Percentiles rank a stretch among this genome's conserved stretches.
Evolutionary conservation across 108 stramenopile genomes (phyloP).

Genomic region (Cyclotella atomus): DNA sequence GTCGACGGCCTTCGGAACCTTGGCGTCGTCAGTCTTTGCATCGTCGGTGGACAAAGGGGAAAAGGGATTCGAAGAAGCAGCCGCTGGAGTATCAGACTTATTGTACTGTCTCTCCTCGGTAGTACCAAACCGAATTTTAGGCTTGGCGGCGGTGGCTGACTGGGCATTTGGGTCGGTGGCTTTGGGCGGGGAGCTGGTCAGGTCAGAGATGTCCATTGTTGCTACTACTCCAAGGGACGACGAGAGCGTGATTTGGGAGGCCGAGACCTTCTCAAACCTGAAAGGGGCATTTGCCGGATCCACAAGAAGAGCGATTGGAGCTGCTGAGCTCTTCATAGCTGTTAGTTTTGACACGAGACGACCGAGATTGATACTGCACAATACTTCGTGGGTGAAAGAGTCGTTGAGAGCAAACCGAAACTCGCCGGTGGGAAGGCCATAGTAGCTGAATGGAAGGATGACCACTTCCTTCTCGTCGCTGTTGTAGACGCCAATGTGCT

Average conservation of each 20-base stretch:
- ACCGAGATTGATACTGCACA: background rate
- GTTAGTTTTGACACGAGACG: too few species aligned
- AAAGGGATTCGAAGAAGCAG: background rate
- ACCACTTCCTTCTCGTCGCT: background rate
- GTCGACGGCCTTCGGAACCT: background rate
- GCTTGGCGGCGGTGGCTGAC: background rate
- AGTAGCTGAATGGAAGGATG: background rate
- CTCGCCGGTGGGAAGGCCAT: background rate
- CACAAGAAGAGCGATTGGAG: background rate
- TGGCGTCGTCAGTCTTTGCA: background rate
- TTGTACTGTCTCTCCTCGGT: background rate
- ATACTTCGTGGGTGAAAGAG: background rate
- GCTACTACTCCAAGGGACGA: background rate
- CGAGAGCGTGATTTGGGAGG: background rate
- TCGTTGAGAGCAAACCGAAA: background rate
- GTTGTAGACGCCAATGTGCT: background rate
- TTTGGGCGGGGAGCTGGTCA: too few species aligned
- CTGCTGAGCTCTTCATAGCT: too few species aligned
- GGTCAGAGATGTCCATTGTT: background rate
- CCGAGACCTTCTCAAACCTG: background rate
- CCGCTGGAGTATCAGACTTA: background rate
- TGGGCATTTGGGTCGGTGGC: background rate
- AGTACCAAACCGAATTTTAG: background rate
- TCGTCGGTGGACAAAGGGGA: background rate
- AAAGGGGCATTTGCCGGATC: background rate